These are phyloP conservation scores for Gyrodon lividus DNA, from an alignment of 768 basidiomycete species.

Conservation along the genomic window DNA sequence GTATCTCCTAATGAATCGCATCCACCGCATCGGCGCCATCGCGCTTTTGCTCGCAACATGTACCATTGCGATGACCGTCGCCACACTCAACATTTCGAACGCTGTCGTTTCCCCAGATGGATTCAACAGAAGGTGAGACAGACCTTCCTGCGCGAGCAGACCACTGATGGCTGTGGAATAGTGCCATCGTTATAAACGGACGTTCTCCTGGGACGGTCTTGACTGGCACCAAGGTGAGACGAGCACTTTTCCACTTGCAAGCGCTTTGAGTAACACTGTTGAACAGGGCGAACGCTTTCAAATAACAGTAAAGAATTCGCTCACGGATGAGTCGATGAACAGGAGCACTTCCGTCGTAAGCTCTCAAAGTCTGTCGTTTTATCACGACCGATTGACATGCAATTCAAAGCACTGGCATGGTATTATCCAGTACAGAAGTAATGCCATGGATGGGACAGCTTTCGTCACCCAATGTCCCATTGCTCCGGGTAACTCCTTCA, in stretches of 20 bases:
- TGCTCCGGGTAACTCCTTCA: slow-evolving; percentile 32
- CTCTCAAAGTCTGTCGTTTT: neutral
- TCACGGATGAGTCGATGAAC: slow-evolving; percentile 39
- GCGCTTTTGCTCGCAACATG: too few relatives aligned
- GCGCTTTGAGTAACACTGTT: neutral
- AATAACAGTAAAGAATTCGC: slow-evolving; percentile 38
- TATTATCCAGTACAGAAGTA: slow-evolving; percentile 36
- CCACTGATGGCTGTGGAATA: neutral
- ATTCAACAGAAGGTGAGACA: slow-evolving; percentile 10
- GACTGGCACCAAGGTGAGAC: slow-evolving; percentile 33
- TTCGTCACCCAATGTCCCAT: slow-evolving; percentile 46
- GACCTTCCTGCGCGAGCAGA: neutral
- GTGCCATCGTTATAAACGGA: slow-evolving; percentile 39
- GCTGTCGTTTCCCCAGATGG: slow-evolving; percentile 36
- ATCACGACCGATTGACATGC: neutral
- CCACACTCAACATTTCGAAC: slow-evolving; percentile 27
- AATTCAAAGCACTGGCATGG: slow-evolving; percentile 41
- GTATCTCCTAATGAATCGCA: too few relatives aligned
- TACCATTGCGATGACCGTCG: too few relatives aligned
- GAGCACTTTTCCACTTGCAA: neutral
- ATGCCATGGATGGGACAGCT: slow-evolving; percentile 41
- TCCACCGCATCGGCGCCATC: too few relatives aligned
- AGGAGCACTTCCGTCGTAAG: slow-evolving; percentile 37
- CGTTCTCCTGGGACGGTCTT: slow-evolving; percentile 39
- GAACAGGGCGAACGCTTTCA: slow-evolving; percentile 35